phyloP scores from a whole-genome alignment of 2,329 filamentous ascomycete genomes.

The Septoria petroselini region DNA sequence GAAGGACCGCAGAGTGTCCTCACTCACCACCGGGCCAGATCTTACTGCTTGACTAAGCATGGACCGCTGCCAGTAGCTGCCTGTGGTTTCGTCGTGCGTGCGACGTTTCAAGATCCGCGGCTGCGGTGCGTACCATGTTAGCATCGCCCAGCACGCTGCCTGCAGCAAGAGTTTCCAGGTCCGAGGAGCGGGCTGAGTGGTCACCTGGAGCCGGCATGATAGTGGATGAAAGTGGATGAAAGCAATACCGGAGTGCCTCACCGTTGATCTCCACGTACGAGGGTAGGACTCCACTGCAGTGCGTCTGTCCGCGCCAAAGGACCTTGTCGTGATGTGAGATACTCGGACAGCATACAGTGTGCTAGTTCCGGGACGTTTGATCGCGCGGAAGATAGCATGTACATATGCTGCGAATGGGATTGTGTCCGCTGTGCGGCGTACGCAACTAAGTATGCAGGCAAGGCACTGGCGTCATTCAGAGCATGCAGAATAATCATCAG shows the following conservation, averaged over 20 bases:
- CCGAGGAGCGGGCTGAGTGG: not conserved
- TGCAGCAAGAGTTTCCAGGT: not conserved
- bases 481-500: too few species aligned
- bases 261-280: not conserved
- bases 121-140: not conserved
- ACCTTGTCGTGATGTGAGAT: too few species aligned
- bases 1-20: not conserved
- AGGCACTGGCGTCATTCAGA: not conserved
- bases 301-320: not conserved
- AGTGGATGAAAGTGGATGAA: not conserved
- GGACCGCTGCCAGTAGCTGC: not conserved
- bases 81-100: not conserved
- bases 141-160: not conserved
- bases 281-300: not conserved
- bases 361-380: not conserved
- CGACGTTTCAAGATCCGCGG: not conserved
- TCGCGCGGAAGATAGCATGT: not conserved
- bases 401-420: slow-evolving; percentile 8
- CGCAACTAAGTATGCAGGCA: not conserved
- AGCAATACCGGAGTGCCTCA: too few species aligned
- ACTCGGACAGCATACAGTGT: not conserved
- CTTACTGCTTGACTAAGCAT: too few species aligned
- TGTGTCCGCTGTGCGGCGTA: not conserved
- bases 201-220: slow-evolving; percentile 8
- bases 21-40: too few species aligned